Evolutionary conservation across 306 rosid genomes (phyloP).

Genomic region (Pterocarpus macrocarpus): DNA sequence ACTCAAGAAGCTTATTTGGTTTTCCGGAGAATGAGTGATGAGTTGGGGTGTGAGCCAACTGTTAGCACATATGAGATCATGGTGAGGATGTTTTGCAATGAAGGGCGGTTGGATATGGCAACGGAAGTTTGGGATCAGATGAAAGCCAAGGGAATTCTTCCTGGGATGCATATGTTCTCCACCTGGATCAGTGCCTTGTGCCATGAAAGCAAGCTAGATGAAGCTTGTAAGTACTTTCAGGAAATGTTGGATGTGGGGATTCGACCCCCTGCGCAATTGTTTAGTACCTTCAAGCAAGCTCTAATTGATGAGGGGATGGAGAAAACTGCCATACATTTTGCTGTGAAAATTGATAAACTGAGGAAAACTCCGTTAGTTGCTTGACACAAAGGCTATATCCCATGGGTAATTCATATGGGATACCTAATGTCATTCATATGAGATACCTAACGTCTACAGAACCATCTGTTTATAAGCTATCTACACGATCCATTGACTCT

Average conservation of each 20-base stretch:
- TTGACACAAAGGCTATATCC: not conserved
- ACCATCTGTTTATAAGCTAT: too few relatives aligned
- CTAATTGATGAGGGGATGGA: not conserved
- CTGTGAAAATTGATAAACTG: not conserved
- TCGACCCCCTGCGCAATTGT: not conserved
- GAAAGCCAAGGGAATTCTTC: not conserved
- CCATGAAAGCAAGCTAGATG: not conserved
- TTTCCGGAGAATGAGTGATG: not conserved
- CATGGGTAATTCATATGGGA: not conserved
- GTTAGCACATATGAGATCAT: not conserved
- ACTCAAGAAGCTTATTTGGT: not conserved
- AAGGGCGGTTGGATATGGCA: not conserved
- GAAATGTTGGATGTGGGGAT: not conserved
- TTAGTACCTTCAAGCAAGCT: not conserved
- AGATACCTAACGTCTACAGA: too few relatives aligned
- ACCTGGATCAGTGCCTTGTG: not conserved
- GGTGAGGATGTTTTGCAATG: not conserved
- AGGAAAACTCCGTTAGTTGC: not conserved
- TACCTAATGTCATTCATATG: too few relatives aligned
- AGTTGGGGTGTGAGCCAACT: not conserved
- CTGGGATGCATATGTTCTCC: not conserved
- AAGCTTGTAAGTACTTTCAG: not conserved
- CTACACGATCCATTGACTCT: too few relatives aligned
- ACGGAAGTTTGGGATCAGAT: not conserved
- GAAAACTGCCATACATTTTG: constrained; percentile 1